Base-by-base conservation (phyloP, 257 asterid species). In the Solanum ossicruentum region DNA sequence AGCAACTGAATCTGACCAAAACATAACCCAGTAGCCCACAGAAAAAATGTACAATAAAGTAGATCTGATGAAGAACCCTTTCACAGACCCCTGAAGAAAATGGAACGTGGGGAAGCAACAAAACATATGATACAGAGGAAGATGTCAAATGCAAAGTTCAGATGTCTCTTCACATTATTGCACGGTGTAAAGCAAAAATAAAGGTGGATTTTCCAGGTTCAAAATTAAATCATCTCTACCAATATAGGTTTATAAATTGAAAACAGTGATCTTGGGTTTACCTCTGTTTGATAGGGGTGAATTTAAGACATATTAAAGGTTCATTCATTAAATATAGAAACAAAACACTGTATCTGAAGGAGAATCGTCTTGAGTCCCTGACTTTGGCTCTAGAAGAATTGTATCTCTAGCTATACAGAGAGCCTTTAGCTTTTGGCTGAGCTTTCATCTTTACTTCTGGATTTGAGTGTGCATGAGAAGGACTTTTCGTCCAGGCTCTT, bases 1-100 rank as follows among this genome's bases (percentile, higher is more conserved):
- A 69, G 16, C 65, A 75, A 55, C 39, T 73, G 88, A 73, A 80
- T 84, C 72, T 23, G 79, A 83, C 67, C 81, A 87, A 45, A 78
- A 83, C 81, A 55, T 71, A 73, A 23, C 56, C 43, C 13, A 45
- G 39, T 12, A 63, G 12, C 71, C 57, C 71, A 65, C 58, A 54
- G 49, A 80, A 8, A 56, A 32, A 18, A 32, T 18, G 36, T 61
- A 39, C 10, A 54, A 51, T 28, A 54, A 36, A 83, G 21, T 28
- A 51, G 84, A 65, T 83, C 28, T 5, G 67, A 51, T 28, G 2
- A 41, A 67, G 58, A 66, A 49, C 67, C 26, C 13, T 41, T 47
- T 49, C 65, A 54, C n/a, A 51, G 17, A 51, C 63, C 47, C 60
- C 78, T 65, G 12, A 80, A 65, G 54, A 51, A 61, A 17, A 51